Conservation (phyloP, 2,329 filamentous ascomycete genomes). For the Fusarium hainanense region DNA sequence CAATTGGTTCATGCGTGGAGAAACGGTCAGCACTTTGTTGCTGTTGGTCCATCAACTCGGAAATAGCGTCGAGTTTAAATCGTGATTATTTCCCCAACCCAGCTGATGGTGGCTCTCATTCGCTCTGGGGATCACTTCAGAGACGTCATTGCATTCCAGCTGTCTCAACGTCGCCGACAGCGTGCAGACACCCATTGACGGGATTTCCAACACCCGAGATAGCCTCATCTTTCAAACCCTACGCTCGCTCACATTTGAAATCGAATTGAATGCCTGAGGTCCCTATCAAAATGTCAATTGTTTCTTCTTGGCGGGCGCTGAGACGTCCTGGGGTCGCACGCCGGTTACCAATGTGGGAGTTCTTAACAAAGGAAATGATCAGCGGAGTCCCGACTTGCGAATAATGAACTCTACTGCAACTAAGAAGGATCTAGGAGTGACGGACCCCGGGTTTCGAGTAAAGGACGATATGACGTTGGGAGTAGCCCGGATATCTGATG, state of each 20-base stretch:
- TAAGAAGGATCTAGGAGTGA: not conserved
- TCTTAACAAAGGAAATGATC: not conserved
- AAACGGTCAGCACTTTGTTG: not conserved
- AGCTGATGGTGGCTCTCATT: not conserved
- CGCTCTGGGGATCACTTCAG: not conserved
- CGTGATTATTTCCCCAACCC: not conserved
- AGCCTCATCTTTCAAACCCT: not conserved
- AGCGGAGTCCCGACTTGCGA: not conserved
- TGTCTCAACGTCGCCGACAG: not conserved
- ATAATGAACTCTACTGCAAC: too few relatives aligned
- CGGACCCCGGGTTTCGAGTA: not conserved
- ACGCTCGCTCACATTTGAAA: too few relatives aligned
- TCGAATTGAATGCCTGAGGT: not conserved
- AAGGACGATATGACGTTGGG: not conserved
- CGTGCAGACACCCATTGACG: not conserved
- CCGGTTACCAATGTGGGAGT: not conserved
- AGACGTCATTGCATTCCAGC: not conserved
- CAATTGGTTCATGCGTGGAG: not conserved
- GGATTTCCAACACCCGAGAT: not conserved
- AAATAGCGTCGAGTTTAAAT: not conserved
- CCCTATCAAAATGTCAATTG: not conserved
- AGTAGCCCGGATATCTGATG: not conserved
- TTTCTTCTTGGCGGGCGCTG: not conserved
- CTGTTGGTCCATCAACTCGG: not conserved
- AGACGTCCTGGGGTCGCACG: not conserved